Evolutionary conservation across 345 rosid species (phyloP), one percentile per base, ranked within the genome.

Genomic region (Eucalyptus curtisii): DNA sequence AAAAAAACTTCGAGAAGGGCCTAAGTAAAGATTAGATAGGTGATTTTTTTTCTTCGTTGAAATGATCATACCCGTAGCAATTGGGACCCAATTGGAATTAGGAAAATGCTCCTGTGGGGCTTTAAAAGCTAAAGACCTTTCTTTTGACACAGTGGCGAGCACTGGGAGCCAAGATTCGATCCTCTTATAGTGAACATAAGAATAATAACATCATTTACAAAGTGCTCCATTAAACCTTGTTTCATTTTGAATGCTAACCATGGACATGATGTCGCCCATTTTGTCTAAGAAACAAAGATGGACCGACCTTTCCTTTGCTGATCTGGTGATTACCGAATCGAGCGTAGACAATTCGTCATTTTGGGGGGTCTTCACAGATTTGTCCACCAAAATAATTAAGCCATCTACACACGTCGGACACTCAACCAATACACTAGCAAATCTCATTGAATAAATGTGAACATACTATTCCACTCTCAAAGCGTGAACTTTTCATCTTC

Each of bases 121-220:
- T 88, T 15, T 64, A 90, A 90, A 49, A 86, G 57, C 86, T 88
- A 25, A 25, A 20, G 76, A 30, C 94, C 95, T 93, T 93, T 90
- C 94, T 89, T 92, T 94, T 85, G 93, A 90, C 94, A 92, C 91
- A n/a, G n/a, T 30, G 84, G 84, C 47, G 14, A 76, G 84, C 84
- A 76, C 84, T 89, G 16, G 44, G 44, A 31, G 92, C 89, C 90
- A 90, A 61, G 88, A 88, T 89, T 84, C 85, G 86, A 57, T 86
- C 85, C 90, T 30, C 91, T 88, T 88, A 52, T 89, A 84, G 89
- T 52, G 90, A 85, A 88, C 19, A 33, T 47, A 30, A 12, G 16
- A 57, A 57, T 52, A 12, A 40, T 40, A 11, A 76, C 30, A 40
- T 20, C 24, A 24, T 76, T 40, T 76, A 7, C 84, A 37, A 20